Evolutionary conservation across 2,329 filamentous ascomycete genomes (phyloP).

Genomic region (Cladophialophora exuberans): DNA sequence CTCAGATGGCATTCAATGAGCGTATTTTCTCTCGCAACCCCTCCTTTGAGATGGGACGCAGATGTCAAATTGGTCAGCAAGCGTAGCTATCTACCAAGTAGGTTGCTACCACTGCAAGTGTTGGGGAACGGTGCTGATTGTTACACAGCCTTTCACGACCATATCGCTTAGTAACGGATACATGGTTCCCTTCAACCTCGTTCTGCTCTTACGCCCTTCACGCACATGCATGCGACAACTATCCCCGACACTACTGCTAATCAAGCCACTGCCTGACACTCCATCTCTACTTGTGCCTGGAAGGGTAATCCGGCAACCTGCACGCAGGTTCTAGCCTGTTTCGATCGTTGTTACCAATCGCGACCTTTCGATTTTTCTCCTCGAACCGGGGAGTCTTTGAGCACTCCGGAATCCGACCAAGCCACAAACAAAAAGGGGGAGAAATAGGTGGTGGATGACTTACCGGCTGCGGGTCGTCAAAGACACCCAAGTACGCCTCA

Average conservation of each 20-base stretch:
- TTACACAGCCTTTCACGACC: too few relatives aligned
- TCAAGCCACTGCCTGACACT: not conserved
- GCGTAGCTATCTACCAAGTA: too few relatives aligned
- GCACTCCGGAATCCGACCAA: too few relatives aligned
- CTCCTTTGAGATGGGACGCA: not conserved
- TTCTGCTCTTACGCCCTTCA: not conserved
- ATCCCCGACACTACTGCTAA: not conserved
- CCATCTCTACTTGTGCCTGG: not conserved
- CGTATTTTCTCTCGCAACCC: too few relatives aligned
- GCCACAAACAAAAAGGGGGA: too few relatives aligned
- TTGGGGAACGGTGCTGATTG: too few relatives aligned
- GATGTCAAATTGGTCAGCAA: not conserved
- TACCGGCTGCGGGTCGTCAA: not conserved
- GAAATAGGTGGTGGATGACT: not conserved
- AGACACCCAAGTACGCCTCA: slow-evolving; percentile 61
- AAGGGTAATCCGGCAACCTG: not conserved
- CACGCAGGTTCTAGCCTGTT: not conserved
- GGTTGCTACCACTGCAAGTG: too few relatives aligned
- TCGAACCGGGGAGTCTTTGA: too few relatives aligned
- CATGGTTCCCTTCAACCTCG: not conserved
- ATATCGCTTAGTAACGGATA: not conserved
- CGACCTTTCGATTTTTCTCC: too few relatives aligned
- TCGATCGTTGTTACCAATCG: not conserved
- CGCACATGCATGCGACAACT: not conserved
- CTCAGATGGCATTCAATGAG: too few relatives aligned